phyloP scores from a whole-genome alignment of 2,329 filamentous ascomycete genomes.

The Cordyceps javanica region DNA sequence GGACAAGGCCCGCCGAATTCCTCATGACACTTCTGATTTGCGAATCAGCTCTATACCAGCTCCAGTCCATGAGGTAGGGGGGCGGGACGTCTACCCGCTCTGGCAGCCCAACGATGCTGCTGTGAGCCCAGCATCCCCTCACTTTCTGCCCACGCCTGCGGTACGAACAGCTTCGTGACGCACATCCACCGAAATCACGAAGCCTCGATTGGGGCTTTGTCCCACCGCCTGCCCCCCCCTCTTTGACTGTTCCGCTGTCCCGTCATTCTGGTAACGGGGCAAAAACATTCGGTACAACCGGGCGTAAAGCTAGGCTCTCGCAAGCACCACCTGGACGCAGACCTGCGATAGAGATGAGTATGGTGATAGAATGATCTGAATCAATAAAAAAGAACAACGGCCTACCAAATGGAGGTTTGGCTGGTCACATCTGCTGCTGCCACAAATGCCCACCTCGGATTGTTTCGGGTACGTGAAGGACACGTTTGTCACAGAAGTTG shows the following conservation, averaged over 20 bases:
- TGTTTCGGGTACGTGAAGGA: not conserved
- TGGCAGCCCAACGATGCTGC: not conserved
- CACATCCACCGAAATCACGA: not conserved
- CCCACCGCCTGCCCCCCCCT: not conserved
- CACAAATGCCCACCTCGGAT: not conserved
- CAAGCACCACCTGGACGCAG: not conserved
- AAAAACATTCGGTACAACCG: not conserved
- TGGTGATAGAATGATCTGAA: not conserved
- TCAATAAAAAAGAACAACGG: not conserved
- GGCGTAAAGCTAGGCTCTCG: not conserved
- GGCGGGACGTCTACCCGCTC: constrained; percentile 5
- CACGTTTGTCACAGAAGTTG: not conserved
- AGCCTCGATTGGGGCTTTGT: constrained; percentile 2
- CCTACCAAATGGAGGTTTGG: too few relatives aligned
- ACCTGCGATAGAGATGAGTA: too few relatives aligned
- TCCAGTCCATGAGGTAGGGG: not conserved
- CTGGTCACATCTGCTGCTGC: not conserved
- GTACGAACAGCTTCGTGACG: not conserved
- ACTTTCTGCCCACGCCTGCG: not conserved
- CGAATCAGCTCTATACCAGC: not conserved
- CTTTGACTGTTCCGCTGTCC: not conserved
- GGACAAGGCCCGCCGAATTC: not conserved
- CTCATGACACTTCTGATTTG: constrained; percentile 3
- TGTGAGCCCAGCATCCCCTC: not conserved
- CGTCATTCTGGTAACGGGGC: constrained; percentile 9